Base-by-base conservation (phyloP, 306 rosid species). In the Vigna angularis region DNA sequence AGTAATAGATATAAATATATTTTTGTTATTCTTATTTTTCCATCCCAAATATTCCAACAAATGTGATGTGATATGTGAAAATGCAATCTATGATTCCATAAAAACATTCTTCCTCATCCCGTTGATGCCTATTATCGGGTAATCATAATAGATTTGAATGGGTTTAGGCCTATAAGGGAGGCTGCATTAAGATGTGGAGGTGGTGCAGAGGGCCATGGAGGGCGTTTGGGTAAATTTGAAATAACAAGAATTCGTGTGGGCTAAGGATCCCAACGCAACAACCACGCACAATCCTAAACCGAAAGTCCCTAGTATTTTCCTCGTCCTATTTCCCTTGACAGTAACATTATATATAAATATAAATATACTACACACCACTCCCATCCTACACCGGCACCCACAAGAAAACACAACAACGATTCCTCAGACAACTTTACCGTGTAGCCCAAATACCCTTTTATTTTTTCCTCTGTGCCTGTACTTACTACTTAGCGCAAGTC, bases 221-320 rank as follows among this genome's bases (percentile, higher is more conserved):
- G 89, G 64, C 3, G 6, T 14, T 32, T 64, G 16, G 81, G 83
- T 58, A 77, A 77, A 51, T 77, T 9, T 0, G 4, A 2, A 66
- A 34, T 28, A 50, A 59, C 58, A 0, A 61, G 90, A 82, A 83
- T 77, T 76, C 88, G 82, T 85, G 86, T 17, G 28, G 40, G 80
- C 78, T 82, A 89, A 86, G 93, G 78, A 84, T 78, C 83, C 64
- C 3, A 17, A 5, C 11, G 68, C 65, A 61, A 38, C 44, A 61
- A 72, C 66, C 72, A 45, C 83, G 78, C 66, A 47, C 51, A 58
- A 47, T 28, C 69, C 48, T 3, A 42, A 62, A 16, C 69, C 70
- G 85, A 88, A 81, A 56, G 45, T 53, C 55, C 81, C 44, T 15
- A 42, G 84, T 50, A 45, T 34, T 72, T 88, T 86, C 90, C 82